Evolutionary conservation across 305 asterid species (phyloP), one percentile per base, ranked within the genome.

Genomic region (Fraxinus velutina): DNA sequence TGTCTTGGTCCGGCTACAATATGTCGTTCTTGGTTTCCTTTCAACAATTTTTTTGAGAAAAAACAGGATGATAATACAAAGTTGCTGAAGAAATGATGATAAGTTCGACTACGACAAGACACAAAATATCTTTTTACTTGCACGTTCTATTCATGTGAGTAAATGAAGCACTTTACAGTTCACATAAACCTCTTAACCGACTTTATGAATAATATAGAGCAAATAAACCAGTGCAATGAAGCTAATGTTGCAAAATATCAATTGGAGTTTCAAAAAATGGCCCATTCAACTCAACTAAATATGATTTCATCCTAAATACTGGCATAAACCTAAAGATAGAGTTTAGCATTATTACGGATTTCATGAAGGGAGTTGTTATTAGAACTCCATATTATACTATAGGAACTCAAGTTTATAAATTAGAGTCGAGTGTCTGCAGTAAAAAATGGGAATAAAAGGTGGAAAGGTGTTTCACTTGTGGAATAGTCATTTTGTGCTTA

Each of bases 21-120:
- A 66, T 74, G 76, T 29, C 60, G 2, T 24, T 80, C 57, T 55
- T 37, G 76, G 27, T 33, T 70, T 30, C 17, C 66, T 62, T 77
- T 76, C 68, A 32, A 9, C 1, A 72, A 17, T 24, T 27, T 27
- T 36, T 36, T 27, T 19, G 75, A 55, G 77, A 27, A 68, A 68
- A 68, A 34, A 66, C 19, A 1, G 36, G 37, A 30, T 68, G 34
- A 52, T 75, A 36, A 19, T 34, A 71, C 12, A 70, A 79, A 24
- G 72, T 37, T 72, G 75, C 70, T 15, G 60, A 47, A 52, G 66
- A 62, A 78, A 78, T 21, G 36, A 62, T 82, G 70, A 10, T 24
- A 76, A 17, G 74, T 66, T 75, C 10, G 77, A 66, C 34, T 79
- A 85, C 32, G 39, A 62, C 24, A 71, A 50, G 78, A 29, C 73